Evolutionary conservation across 1,139 yeast genomes (phyloP), one percentile per base, ranked within the genome.

Genomic region (Sugiyamaella xylanicola): DNA sequence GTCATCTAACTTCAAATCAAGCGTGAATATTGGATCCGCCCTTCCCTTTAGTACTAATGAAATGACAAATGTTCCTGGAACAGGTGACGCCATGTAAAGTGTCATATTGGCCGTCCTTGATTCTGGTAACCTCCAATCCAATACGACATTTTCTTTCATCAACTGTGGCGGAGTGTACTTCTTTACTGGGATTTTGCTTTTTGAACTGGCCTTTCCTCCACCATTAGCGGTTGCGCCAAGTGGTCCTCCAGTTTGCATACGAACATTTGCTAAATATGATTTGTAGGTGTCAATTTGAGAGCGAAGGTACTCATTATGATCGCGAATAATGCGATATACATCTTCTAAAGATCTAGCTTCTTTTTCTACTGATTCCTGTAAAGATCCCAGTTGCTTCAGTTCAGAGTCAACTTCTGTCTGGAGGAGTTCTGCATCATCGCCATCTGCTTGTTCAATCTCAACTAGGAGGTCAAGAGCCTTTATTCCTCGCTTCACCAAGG

Each of bases 211-310:
- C 21, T 55, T 51, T 49, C 65, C 64, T 43, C 48, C 55, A 49
- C 61, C 61, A 48, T 56, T 60, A 22, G 65, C 65, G 2, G 60
- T 62, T 3, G 57, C 60, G 29, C 61, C 67, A 11, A 63, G 64
- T 17, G 65, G 71, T 1, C 73, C 72, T 9, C 42, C 48, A 0
- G 75, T 69, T 43, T 72, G 74, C 56, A 63, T 63, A n/a, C 76
- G 65, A 25, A 73, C 75, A 51, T 73, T 73, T 49, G 65, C 58
- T 51, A 73, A 58, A 55, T 73, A 73, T 7, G 74, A 71, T 35
- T 71, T 60, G 59, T 72, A 73, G 1, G 75, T 72, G 39, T 72
- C 74, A 25, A 73, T 59, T 59, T 73, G 77, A 2, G 70, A 62
- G 27, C 65, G 59, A 32, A 73, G 65, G 55, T 73, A 73, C 44